Conservation (phyloP, 169 alveolate genomes). For the Plasmodium knowlesi region DNA sequence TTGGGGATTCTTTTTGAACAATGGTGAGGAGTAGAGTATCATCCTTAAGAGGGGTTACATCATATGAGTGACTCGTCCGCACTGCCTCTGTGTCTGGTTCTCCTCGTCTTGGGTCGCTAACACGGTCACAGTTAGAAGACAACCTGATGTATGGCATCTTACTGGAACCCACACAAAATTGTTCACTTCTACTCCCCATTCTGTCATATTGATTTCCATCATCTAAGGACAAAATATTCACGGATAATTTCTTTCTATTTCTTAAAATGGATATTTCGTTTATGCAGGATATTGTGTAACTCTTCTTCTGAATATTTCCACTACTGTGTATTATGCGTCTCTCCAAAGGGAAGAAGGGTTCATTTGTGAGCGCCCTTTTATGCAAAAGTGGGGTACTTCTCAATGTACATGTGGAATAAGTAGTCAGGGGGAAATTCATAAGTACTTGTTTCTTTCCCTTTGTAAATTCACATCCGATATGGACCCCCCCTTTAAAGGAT, state of each 20-base stretch:
- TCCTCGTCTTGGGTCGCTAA: not conserved
- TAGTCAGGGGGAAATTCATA: not conserved
- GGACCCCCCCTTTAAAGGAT: not conserved
- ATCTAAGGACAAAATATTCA: not conserved
- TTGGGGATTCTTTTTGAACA: not conserved
- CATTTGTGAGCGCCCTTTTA: conserved; percentile 1
- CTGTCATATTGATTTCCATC: not conserved
- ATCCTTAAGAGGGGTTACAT: not conserved
- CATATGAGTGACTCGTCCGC: not conserved
- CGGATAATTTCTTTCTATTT: not conserved
- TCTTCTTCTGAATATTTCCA: not conserved
- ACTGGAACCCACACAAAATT: not conserved
- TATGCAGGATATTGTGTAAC: conserved; percentile 6
- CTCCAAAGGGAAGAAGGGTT: not conserved
- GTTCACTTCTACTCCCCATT: not conserved
- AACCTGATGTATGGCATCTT: not conserved
- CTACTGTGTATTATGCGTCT: not conserved
- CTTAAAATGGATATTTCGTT: not conserved
- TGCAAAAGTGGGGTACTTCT: not conserved
- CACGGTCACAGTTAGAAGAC: not conserved
- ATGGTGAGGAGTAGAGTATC: not conserved
- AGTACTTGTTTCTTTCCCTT: not conserved
- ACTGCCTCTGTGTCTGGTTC: not conserved
- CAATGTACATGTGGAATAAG: not conserved
- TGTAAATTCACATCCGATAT: not conserved